These are phyloP conservation scores for Gossypium thurberi DNA, from an alignment of 345 rosid genomes.

Conservation along the genomic window DNA sequence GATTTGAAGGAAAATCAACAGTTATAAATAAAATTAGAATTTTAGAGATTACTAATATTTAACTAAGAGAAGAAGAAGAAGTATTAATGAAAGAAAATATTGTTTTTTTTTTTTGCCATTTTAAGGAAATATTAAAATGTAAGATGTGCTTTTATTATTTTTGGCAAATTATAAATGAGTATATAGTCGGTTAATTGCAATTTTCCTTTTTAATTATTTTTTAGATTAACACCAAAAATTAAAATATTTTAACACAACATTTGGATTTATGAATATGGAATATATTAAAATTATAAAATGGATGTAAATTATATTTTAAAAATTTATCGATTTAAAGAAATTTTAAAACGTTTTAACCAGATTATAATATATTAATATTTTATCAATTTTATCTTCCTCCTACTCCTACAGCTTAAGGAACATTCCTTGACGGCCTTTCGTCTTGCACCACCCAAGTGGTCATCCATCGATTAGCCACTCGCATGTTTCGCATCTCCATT, in stretches of 20 bases:
- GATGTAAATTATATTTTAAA: too few species aligned
- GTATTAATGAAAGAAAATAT: not conserved
- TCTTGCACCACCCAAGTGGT: too few species aligned
- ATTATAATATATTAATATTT: too few species aligned
- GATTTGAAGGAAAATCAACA: slow-evolving; percentile 49
- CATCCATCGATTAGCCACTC: too few species aligned
- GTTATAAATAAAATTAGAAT: not conserved
- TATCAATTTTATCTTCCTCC: not conserved
- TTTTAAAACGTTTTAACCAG: not conserved
- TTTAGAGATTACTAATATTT: not conserved
- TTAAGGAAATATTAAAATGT: not conserved
- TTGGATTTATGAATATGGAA: too few species aligned
- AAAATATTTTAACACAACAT: too few species aligned
- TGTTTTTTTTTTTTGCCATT: not conserved
- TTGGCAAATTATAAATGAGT: not conserved
- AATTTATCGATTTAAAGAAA: not conserved
- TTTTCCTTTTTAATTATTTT: too few species aligned
- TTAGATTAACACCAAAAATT: too few species aligned
- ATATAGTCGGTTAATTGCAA: too few species aligned
- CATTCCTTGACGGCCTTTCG: too few species aligned
- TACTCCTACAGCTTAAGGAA: not conserved
- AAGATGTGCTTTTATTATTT: not conserved
- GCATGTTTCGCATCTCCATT: too few species aligned
- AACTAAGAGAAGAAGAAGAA: not conserved
- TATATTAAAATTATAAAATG: too few species aligned